Evolutionary conservation across 805 yeast species (phyloP), one percentile per base, ranked within the genome.

Genomic region (Zygosaccharomyces bailii): DNA sequence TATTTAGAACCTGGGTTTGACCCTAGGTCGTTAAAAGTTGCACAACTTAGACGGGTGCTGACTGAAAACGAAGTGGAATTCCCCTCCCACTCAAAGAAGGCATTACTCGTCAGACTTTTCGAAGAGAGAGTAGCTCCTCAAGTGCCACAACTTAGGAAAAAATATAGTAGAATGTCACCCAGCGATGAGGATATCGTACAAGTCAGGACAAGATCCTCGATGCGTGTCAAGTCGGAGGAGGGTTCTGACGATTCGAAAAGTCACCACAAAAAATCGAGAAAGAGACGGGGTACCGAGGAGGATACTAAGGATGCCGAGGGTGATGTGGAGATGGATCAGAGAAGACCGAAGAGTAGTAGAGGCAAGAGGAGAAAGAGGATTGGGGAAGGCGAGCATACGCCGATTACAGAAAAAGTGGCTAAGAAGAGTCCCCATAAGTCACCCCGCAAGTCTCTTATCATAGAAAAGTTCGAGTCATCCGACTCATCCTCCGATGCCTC

Each of bases 11-110:
- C 60, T 64, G 86, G 74, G n/a, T 87, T 86, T 62, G 81, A 88
- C 59, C 84, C 91, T 5, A 67, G 73, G 19, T 68, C 73, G 31
- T 68, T 84, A 51, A 84, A 80, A 41, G 81, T 86, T 17, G 79
- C 89, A 3, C 79, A 85, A 47, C 70, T 91, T 57, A 75, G 93
- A 55, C 74, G 79, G 17, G 73, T 87, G 17, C 69, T 91, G 42
- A 64, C 71, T 9, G 81, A 77, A 44, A 76, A 87, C 58, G 72
- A 76, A n/a, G 70, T 90, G n/a, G 62, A 66, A 1, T 82, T 73
- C 57, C 74, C 84, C 0, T 68, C 84, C 1, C 69, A 74, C 36
- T 82, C 89, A 4, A 86, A 82, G 59, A 91, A 91, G 62, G 66
- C 76, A 5, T 80, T 78, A 9, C 70, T 89, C 46, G 63, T 88